phyloP scores from a whole-genome alignment of 2,329 filamentous ascomycete genomes.

The Penicillium thymicola region DNA sequence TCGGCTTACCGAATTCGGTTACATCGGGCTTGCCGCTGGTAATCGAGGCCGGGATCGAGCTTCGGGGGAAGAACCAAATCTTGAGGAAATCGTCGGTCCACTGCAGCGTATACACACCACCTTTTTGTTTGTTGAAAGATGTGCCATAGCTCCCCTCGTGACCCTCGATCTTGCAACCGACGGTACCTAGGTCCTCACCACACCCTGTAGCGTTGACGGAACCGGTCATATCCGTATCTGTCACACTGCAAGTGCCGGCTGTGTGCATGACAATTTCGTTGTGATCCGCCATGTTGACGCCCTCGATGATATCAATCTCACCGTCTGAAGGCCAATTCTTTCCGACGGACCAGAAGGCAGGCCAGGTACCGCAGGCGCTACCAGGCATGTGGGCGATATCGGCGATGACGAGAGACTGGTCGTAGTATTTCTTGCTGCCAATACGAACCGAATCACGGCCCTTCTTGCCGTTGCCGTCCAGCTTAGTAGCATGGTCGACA shows the following conservation, averaged over 20 bases:
- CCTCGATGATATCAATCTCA: conserved; percentile 54
- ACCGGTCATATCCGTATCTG: conserved; percentile 49
- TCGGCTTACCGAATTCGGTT: conserved; percentile 45
- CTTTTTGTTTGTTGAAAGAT: conserved; percentile 51
- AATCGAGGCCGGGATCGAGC: conserved; percentile 46
- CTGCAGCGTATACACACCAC: conserved; percentile 52
- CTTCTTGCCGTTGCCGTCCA: conserved; percentile 31
- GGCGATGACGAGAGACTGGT: conserved; percentile 47
- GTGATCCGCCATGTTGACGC: conserved; percentile 45
- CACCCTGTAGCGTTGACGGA: conserved; percentile 49
- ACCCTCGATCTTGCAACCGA: conserved; percentile 43
- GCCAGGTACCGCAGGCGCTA: conserved; percentile 51
- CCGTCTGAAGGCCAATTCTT: conserved; percentile 42
- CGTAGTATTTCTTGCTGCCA: conserved; percentile 43
- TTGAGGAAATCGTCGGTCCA: conserved; percentile 46
- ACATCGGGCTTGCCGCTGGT: conserved; percentile 44
- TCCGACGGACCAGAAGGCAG: conserved; percentile 48
- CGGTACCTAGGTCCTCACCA: conserved; percentile 39
- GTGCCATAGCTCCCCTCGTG: conserved; percentile 48
- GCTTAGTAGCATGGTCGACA: conserved; percentile 41
- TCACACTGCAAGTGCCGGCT: conserved; percentile 42
- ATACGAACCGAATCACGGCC: conserved; percentile 48
- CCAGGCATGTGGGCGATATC: conserved; percentile 50
- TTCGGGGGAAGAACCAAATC: conserved; percentile 53
- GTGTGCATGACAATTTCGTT: conserved; percentile 52